Evolutionary conservation across 176 grass and related monocot species (phyloP).

Genomic region (Zoysia japonica): DNA sequence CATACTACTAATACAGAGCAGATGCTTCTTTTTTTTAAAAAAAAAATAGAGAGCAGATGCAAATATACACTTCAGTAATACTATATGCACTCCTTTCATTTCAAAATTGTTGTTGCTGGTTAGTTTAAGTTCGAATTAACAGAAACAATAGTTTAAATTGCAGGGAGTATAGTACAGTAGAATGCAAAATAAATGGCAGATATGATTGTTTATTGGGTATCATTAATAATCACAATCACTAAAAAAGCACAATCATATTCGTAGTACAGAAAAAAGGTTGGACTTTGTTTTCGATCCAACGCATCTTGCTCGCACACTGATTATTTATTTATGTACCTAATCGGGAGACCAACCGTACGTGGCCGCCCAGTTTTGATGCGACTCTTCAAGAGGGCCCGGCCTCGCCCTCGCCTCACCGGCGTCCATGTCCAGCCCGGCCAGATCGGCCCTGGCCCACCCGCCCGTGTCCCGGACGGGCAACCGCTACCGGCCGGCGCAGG

Average conservation of each 20-base stretch:
- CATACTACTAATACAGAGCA: no score
- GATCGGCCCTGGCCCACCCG: not conserved
- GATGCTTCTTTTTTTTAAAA: no score
- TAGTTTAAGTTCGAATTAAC: no score
- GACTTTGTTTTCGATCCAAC: constrained; percentile 33
- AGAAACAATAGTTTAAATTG: no score
- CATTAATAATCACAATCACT: constrained; percentile 14
- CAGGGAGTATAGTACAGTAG: no score
- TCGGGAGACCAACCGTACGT: no score
- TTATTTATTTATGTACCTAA: constrained; percentile 62
- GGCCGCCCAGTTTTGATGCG: not conserved
- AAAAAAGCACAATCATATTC: not conserved
- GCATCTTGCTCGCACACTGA: constrained; percentile 17
- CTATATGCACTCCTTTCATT: no score
- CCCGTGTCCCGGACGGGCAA: not conserved
- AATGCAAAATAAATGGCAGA: no score
- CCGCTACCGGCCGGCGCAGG: constrained; percentile 53
- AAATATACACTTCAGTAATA: no score
- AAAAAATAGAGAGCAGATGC: no score
- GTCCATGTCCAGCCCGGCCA: constrained; percentile 19
- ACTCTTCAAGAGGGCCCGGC: not conserved
- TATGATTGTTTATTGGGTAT: not conserved
- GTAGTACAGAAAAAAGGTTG: constrained; percentile 4
- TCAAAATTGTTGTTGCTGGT: no score
- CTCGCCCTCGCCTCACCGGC: constrained; percentile 10